Evolutionary conservation across 495 filamentous ascomycete genomes (phyloP).

Genomic region (Penicillium desertorum): DNA sequence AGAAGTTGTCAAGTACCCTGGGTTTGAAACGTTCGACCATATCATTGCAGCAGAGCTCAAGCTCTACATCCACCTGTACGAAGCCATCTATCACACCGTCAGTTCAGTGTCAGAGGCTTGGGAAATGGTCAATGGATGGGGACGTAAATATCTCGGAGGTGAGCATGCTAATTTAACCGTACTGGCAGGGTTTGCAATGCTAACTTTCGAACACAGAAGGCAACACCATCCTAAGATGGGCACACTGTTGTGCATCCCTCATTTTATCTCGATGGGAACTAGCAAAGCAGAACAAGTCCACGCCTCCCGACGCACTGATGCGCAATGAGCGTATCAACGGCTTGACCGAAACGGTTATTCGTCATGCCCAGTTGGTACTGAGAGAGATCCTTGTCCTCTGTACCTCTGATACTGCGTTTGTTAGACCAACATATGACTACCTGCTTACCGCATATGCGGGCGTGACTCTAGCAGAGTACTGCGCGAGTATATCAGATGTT

Average conservation of each 20-base stretch:
- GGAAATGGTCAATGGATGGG: slow-evolving; percentile 8
- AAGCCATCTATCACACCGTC: slow-evolving; percentile 2
- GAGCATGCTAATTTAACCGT: neutral
- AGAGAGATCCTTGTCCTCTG: slow-evolving; percentile 4
- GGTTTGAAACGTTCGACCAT: slow-evolving; percentile 7
- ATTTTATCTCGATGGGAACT: slow-evolving; percentile 13
- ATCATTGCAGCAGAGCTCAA: slow-evolving; percentile 13
- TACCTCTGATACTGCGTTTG: slow-evolving; percentile 5
- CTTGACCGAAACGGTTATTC: slow-evolving; percentile 6
- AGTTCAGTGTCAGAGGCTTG: slow-evolving; percentile 2
- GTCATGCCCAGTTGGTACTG: slow-evolving; percentile 8
- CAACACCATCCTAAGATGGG: slow-evolving; percentile 3
- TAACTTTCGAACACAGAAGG: neutral
- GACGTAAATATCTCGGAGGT: slow-evolving; percentile 4
- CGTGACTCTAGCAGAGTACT: slow-evolving; percentile 11
- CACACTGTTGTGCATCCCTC: slow-evolving; percentile 5
- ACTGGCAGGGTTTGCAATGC: neutral
- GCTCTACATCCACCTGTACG: slow-evolving; percentile 11
- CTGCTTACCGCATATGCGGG: slow-evolving; percentile 13
- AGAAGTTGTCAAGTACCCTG: slow-evolving; percentile 7
- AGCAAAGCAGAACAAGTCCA: slow-evolving; percentile 7
- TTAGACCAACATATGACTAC: slow-evolving; percentile 12
- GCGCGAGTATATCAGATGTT: slow-evolving; percentile 4
- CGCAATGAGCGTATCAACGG: neutral
- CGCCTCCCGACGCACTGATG: neutral